Base-by-base conservation (phyloP, 2,329 filamentous ascomycete species). In the Trichoderma aggressivum region DNA sequence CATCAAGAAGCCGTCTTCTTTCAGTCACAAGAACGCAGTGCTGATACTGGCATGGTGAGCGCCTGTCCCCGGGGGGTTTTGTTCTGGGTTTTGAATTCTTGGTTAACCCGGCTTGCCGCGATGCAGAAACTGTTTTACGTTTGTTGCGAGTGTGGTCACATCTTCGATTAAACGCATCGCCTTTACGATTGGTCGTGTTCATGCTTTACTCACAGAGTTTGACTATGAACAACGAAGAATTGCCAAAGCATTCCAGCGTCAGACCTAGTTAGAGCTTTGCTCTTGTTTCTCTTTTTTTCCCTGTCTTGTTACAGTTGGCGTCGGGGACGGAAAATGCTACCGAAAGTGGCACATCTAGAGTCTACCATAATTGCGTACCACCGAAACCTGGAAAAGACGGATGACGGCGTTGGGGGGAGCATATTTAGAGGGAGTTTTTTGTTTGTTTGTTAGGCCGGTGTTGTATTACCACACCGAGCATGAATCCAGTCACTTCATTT, bases 1-100 rank as follows among this genome's bases (percentile, higher is more conserved):
- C 92, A 96, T 81, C 89, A 90, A 76, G 94, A 98, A 83, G 94
- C 94, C 59, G 97, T 99, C 72, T 99, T 97, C 85, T 99, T 99
- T 86, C 96, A 99, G 85, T 98, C 94, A 73, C 96, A 99, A 81
- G 94, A 98, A 85, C 92, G 96, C 82, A 97, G 92, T 76, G 93
- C 94, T 62, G 94, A 98, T 82, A 99, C 96, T 58, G 96, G 96
- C 84, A 99, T 99, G 96, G 96, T 98, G 83, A 86, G 92, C 50
- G 58, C 61, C 59, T 47, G 28, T 14, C 18, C 28, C 12, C 24
- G 26, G 39, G 26, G 47, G n/a, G 26, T 28, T 50, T n/a, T n/a
- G n/a, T n/a, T 50, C n/a, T 50, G n/a, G 47, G n/a, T 50, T 14
- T 2, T 5, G 47, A 21, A 21, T 28, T 26, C 1, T 26, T 64